A percentile compares a stretch with the other conserved stretches of the same genome.
Conservation (phyloP, 2,329 filamentous ascomycete genomes). For the Diaporthe vexans region DNA sequence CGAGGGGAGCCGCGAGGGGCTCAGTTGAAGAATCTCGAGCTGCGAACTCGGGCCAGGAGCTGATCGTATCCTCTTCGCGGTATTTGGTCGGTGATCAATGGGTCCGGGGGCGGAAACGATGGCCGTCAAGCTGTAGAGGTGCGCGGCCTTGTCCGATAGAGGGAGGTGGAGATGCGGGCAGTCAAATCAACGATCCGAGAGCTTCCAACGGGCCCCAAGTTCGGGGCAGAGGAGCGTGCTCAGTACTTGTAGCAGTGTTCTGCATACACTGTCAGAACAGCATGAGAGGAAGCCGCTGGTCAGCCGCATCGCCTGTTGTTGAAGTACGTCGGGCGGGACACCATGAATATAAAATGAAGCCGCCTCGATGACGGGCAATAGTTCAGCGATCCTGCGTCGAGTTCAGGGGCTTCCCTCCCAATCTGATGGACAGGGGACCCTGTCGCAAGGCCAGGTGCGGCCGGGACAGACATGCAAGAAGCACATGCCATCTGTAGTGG, state of each 20-base stretch:
- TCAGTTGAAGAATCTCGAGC: background rate
- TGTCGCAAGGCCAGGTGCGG: conserved; percentile 24
- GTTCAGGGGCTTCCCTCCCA: conserved; percentile 29
- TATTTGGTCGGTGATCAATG: conserved; percentile 32
- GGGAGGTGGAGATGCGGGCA: conserved; percentile 1
- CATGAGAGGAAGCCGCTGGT: background rate
- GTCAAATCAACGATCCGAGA: conserved; percentile 1
- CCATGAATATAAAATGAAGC: conserved; percentile 28
- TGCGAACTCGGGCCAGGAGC: conserved; percentile 2
- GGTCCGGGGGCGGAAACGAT: conserved; percentile 27
- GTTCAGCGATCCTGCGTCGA: background rate
- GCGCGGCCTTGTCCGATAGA: conserved; percentile 30
- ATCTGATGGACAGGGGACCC: conserved; percentile 29
- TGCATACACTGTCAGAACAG: conserved; percentile 7
- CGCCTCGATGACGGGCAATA: background rate
- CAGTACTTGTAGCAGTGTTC: background rate
- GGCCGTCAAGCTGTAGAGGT: conserved; percentile 20
- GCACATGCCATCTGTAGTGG: conserved; percentile 42
- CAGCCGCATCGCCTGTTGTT: background rate
- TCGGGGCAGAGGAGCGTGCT: background rate
- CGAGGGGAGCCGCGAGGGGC: background rate
- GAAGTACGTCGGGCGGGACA: conserved; percentile 23
- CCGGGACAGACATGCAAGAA: conserved; percentile 37
- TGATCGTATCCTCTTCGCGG: conserved; percentile 12
- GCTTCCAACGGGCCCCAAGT: background rate